Conservation (phyloP, 208 protist species). For the Crithidia brevicula region DNA sequence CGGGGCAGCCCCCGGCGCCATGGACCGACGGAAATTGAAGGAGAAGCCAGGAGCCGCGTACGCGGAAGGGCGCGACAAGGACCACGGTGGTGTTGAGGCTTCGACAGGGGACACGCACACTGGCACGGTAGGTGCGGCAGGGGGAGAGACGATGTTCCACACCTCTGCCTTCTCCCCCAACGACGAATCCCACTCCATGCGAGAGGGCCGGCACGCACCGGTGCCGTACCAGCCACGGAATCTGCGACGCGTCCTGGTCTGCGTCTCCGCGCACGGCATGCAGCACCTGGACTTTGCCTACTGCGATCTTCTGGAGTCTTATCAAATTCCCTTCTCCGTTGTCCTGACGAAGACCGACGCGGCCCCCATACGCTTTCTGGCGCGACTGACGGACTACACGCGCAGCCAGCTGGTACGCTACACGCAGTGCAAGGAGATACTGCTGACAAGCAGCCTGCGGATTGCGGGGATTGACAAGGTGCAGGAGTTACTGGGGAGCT, state of each 20-base stretch:
- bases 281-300: conserved; percentile 79
- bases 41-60: too few relatives aligned
- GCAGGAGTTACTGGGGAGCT: conserved; percentile 76
- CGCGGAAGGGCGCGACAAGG: too few relatives aligned
- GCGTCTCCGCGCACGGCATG: conserved; percentile 75
- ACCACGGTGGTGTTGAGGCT: too few relatives aligned
- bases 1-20: conserved; percentile 20
- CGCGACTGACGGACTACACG: conserved; percentile 82
- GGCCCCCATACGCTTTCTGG: conserved; percentile 83
- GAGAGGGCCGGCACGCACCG: too few relatives aligned
- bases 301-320: conserved; percentile 70
- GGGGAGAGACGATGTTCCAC: too few relatives aligned
- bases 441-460: conserved; percentile 81
- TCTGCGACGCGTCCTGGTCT: conserved; percentile 83
- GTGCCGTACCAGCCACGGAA: conserved; percentile 39
- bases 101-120: too few relatives aligned
- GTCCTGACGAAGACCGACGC: conserved; percentile 90
- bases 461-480: conserved; percentile 88
- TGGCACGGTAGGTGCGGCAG: too few relatives aligned
- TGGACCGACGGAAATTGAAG: neutral
- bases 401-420: conserved; percentile 82
- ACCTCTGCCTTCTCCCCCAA: too few relatives aligned
- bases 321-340: conserved; percentile 77
- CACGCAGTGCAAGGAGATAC: conserved; percentile 84
- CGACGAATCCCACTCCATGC: too few relatives aligned